A percentile compares a stretch with the other conserved stretches of the same genome.
phyloP scores from a whole-genome alignment of 768 basidiomycete genomes.

The Candolleomyces efflorescens region DNA sequence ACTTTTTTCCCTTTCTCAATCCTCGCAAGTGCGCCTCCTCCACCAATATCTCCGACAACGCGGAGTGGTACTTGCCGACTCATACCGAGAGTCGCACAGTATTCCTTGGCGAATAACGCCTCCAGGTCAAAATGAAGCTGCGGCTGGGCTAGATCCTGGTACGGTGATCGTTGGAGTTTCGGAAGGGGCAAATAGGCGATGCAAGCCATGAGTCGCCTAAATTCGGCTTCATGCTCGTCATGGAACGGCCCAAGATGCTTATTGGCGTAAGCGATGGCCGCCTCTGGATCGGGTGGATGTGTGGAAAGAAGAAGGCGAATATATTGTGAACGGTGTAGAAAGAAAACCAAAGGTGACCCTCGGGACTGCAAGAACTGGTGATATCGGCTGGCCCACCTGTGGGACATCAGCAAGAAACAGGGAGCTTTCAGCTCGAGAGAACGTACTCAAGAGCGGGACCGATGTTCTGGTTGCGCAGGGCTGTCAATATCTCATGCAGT shows the following conservation, averaged over 20 bases:
- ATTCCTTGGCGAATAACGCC: constrained; percentile 84
- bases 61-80: constrained; percentile 83
- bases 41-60: constrained; percentile 91
- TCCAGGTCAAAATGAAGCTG: constrained; percentile 75
- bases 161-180: constrained; percentile 65
- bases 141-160: constrained; percentile 68
- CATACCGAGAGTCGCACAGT: constrained; percentile 83
- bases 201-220: constrained; percentile 67
- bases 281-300: constrained; percentile 49
- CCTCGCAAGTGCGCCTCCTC: constrained; percentile 82
- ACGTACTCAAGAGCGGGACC: constrained; percentile 71
- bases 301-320: constrained; percentile 69
- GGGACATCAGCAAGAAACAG: constrained; percentile 4
- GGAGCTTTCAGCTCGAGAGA: not conserved
- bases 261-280: constrained; percentile 75
- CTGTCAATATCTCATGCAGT: constrained; percentile 67
- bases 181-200: constrained; percentile 66
- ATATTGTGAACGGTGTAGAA: constrained; percentile 88
- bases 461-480: constrained; percentile 63
- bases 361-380: constrained; percentile 60
- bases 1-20: constrained; percentile 94
- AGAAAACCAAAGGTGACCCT: constrained; percentile 82
- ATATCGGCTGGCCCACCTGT: constrained; percentile 76
- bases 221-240: constrained; percentile 54
- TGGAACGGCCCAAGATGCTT: constrained; percentile 61